These are phyloP conservation scores for Extremus antarcticus DNA, from an alignment of 495 filamentous ascomycete genomes.

Conservation along the genomic window DNA sequence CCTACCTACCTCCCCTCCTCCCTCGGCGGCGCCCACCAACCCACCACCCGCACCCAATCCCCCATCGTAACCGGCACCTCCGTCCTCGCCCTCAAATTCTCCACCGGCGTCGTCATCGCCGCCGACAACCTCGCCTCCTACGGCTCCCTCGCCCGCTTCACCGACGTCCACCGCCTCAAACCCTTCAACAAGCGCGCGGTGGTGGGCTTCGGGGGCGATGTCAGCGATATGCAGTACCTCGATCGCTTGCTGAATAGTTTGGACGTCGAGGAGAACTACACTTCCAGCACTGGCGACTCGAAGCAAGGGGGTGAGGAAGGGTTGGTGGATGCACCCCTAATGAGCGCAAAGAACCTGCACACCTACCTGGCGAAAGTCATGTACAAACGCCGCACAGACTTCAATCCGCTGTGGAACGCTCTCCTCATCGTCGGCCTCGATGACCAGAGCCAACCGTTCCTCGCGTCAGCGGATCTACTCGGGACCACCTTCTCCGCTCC, in stretches of 20 bases:
- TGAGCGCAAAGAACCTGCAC: slow-evolving; percentile 89
- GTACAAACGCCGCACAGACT: slow-evolving; percentile 85
- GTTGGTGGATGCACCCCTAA: slow-evolving; percentile 33
- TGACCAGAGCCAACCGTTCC: slow-evolving; percentile 67
- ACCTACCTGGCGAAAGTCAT: slow-evolving; percentile 89
- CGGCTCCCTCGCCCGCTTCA: slow-evolving; percentile 92
- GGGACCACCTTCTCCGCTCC: slow-evolving; percentile 84
- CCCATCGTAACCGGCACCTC: slow-evolving; percentile 95
- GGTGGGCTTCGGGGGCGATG: slow-evolving; percentile 84
- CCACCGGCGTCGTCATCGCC: slow-evolving; percentile 89
- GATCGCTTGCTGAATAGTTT: slow-evolving; percentile 80
- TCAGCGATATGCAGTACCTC: slow-evolving; percentile 97
- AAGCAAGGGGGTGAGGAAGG: neutral
- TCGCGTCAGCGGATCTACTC: slow-evolving; percentile 80
- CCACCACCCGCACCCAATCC: slow-evolving; percentile 76
- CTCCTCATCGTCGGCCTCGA: slow-evolving; percentile 85
- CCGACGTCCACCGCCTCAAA: slow-evolving; percentile 81
- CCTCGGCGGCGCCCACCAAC: slow-evolving; percentile 32
- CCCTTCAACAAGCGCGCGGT: slow-evolving; percentile 66
- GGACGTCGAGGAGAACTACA: slow-evolving; percentile 79
- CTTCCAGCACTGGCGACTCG: slow-evolving; percentile 28
- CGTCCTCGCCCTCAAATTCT: slow-evolving; percentile 87
- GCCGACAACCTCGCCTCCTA: slow-evolving; percentile 97
- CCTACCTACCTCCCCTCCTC: slow-evolving; percentile 52
- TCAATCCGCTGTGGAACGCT: slow-evolving; percentile 96